These are phyloP conservation scores for Entophlyctis helioformis DNA, from an alignment of 192 early-diverging fungal species.

Conservation along the genomic window DNA sequence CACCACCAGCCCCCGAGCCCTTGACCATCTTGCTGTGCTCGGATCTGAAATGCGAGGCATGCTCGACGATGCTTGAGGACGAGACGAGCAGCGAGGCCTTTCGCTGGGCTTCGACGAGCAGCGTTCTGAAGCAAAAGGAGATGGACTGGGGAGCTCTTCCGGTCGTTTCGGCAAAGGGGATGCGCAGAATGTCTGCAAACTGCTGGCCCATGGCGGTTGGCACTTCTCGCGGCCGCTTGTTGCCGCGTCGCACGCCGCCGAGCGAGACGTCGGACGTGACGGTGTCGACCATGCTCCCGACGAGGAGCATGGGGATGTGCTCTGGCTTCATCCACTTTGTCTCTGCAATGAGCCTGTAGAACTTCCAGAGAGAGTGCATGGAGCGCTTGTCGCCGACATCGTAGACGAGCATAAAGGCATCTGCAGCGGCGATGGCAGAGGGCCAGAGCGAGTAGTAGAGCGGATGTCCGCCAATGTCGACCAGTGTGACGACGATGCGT, in stretches of 20 bases:
- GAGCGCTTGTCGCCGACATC: conserved; percentile 17
- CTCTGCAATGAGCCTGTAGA: conserved; percentile 14
- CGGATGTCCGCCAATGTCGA: conserved; percentile 20
- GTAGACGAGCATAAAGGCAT: conserved; percentile 28
- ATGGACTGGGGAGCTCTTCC: conserved; percentile 22
- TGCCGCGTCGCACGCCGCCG: background rate
- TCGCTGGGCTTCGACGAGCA: conserved; percentile 6
- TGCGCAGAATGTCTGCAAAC: conserved; percentile 12
- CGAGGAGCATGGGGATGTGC: conserved; percentile 17
- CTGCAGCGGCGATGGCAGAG: conserved; percentile 15
- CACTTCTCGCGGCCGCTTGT: conserved; percentile 13
- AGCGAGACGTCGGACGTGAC: conserved; percentile 10
- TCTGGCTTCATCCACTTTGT: conserved; percentile 9
- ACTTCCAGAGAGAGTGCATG: conserved; percentile 19
- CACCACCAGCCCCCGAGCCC: too few relatives aligned
- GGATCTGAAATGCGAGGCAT: too few relatives aligned
- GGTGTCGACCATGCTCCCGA: conserved; percentile 28
- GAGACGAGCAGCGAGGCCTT: too few relatives aligned
- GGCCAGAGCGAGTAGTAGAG: conserved; percentile 13
- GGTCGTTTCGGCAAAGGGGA: conserved; percentile 20
- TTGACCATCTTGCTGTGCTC: too few relatives aligned
- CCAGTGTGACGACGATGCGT: conserved; percentile 15
- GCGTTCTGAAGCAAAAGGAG: conserved; percentile 10
- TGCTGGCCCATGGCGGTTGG: conserved; percentile 6
- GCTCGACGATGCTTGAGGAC: too few relatives aligned